Base-by-base conservation (phyloP, 805 yeast genomes). In the Yarrowia osloensis region DNA sequence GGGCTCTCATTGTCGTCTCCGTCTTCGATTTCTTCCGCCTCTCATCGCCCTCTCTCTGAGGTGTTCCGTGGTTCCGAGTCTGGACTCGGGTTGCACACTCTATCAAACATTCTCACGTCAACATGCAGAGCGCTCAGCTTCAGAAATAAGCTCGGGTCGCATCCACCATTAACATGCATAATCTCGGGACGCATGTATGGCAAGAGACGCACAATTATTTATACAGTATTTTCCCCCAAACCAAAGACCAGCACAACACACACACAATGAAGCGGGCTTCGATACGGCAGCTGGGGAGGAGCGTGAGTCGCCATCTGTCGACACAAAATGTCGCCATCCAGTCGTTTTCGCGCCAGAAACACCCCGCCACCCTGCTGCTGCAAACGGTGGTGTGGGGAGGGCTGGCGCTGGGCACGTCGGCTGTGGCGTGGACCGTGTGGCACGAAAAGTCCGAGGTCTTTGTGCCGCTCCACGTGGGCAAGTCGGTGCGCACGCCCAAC, bases 401-500 rank as follows among this genome's bases (percentile, higher is more conserved):
- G 0, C 22, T 57, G 19, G 63, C 49, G 1, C 49, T 57, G 3
- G 47, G 63, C 6, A 57, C 63, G 7, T 35, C 63, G 2, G 49
- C 63, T 1, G 31, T 57, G 13, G 63, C 37, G 15, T 57, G 49
- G 49, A 6, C 63, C 15, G 39, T 57, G 37, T 57, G 63, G 63
- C 28, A 26, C 49, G 63, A 40, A 5, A n/a, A 40, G 42, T n/a
- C 63, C 6, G 63, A 57, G 63, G 63, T 57, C 29, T 57, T 57
- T 57, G 63, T 57, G n/a, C 63, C 63, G 2, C 49, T 57, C 13
- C 63, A 57, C 49, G 63, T 57, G 15, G 49, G 63, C 49, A 26
- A 26, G 37, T 39, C 63, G 2, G 63, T 57, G 22, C 63, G 63
- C 2, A 19, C 37, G 13, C 63, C 63, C 19, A 57, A 57, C 49